Evolutionary conservation across 352 stramenopile genomes (phyloP), one percentile per base, ranked within the genome.

Genomic region (Pythium rhizo-oryzae): DNA sequence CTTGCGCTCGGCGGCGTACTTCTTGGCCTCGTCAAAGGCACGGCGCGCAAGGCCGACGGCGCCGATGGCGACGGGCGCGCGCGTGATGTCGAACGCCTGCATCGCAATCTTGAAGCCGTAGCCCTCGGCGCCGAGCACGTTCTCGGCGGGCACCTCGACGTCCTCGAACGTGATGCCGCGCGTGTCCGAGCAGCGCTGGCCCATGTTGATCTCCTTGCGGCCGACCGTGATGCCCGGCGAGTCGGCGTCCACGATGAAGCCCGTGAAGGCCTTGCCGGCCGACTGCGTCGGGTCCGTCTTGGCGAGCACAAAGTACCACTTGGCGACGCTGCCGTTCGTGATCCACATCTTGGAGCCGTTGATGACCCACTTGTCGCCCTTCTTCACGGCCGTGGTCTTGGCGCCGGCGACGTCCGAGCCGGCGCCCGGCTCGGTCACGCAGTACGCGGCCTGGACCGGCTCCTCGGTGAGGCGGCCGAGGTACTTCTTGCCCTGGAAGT

Each of bases 331-430:
- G 49, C 90, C 92, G 76, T 98, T 98, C 30, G 92, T 98, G 77
- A 98, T 98, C 89, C 90, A 98, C 85, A 96, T 94, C 78, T 98
- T 98, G 60, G 79, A 91, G 58, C 93, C 93, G 75, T 98, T 98
- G 51, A 98, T 74, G 37, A 97, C 80, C 84, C 91, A 98, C 70
- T 97, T 93, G 75, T 98, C 91, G 59, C 93, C 93, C 67, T 97
- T 95, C 74, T 98, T 97, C 24, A 96, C 86, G 11, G 93, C 93
- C 35, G 81, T 93, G 7, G 93, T 98, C 78, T 96, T 96, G 72
- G 93, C 87, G 13, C 79, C 87, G 7, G 91, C 89, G 24, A 97
- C 89, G 59, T 98, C 93, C 33, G 82, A 96, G 61, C 93, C 93
- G 19, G 92, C 92, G 28, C 87, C 89, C 0, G 93, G 91, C 63